Conservation (phyloP, 2,329 filamentous ascomycete genomes). For the Epichloe coenophiala region DNA sequence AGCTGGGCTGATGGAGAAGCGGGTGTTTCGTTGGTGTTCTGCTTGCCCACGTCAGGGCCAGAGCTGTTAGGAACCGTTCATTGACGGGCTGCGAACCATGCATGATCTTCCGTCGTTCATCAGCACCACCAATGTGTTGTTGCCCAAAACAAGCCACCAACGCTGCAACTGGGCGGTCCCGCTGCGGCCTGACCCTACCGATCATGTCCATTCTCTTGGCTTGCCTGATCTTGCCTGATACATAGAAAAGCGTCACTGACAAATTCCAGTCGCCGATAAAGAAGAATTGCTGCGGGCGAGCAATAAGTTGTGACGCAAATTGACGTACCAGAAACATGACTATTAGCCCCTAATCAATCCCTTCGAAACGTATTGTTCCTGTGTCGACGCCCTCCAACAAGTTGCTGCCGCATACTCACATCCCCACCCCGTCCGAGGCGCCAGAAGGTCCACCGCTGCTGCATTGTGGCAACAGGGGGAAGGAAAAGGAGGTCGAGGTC, state of each 20-base stretch:
- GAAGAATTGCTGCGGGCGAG: neutral
- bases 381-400: no score
- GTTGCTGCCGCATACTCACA: neutral
- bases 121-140: conserved; percentile 1
- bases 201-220: no score
- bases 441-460: neutral
- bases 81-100: conserved; percentile 8
- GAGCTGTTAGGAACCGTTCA: conserved; percentile 5
- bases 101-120: conserved; percentile 9
- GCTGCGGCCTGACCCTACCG: no score
- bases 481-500: neutral
- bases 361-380: no score
- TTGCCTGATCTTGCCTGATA: no score
- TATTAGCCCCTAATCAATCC: no score
- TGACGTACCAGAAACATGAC: no score
- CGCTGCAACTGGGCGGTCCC: neutral
- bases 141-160: conserved; percentile 8
- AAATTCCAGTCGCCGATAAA: no score
- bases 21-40: conserved; percentile 4
- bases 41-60: conserved; percentile 4
- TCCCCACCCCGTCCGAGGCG: neutral
- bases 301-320: no score
- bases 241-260: no score
- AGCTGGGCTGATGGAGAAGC: neutral
- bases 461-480: neutral